phyloP scores from a whole-genome alignment of 1,284 basidiomycete species.

The Pulchroboletus neoregius region DNA sequence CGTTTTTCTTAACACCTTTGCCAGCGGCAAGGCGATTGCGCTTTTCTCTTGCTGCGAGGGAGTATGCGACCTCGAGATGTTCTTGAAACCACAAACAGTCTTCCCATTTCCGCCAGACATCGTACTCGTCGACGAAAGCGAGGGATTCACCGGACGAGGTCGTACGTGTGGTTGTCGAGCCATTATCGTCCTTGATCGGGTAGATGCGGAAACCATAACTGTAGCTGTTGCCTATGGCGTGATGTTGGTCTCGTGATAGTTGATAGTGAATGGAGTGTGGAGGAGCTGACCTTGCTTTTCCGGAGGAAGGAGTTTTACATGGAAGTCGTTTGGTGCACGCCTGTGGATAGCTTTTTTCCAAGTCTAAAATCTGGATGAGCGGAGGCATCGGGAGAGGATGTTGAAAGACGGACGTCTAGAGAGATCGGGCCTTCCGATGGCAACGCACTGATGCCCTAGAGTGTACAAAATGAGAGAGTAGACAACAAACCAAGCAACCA shows the following conservation, averaged over 20 bases:
- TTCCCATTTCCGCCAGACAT: constrained; percentile 75
- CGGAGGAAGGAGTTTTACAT: constrained; percentile 52
- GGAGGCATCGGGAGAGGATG: not conserved
- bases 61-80: constrained; percentile 60
- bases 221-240: constrained; percentile 45
- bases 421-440: constrained; percentile 10
- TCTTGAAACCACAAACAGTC: constrained; percentile 75
- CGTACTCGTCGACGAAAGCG: constrained; percentile 49
- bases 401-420: constrained; percentile 25
- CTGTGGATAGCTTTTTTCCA: constrained; percentile 60
- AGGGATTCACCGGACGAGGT: constrained; percentile 21
- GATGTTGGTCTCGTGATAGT: not conserved
- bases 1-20: constrained; percentile 72
- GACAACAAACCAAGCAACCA: not conserved
- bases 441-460: not conserved
- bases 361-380: constrained; percentile 30
- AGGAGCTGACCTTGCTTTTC: constrained; percentile 53
- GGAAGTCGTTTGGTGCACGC: constrained; percentile 55
- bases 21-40: constrained; percentile 58
- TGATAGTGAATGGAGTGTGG: not conserved
- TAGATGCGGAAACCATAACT: constrained; percentile 61
- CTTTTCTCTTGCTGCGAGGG: constrained; percentile 57
- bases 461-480: not conserved
- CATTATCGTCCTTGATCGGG: constrained; percentile 42
- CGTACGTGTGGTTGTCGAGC: constrained; percentile 37